Evolutionary conservation across 2,329 filamentous ascomycete species (phyloP).

Genomic region (Corynespora cassiicola): DNA sequence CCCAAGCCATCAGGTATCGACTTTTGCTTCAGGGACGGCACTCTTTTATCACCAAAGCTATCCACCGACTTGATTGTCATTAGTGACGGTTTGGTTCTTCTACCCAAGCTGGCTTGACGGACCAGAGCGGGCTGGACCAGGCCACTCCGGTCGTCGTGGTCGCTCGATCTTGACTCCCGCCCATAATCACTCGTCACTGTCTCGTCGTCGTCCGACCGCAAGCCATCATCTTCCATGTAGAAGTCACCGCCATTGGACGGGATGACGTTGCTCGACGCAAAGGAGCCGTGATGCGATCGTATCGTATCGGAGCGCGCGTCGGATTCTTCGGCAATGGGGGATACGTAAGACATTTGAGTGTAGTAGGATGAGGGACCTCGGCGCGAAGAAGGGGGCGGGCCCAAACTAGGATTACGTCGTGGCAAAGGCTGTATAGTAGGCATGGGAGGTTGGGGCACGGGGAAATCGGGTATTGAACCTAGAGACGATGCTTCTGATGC

Average conservation of each 20-base stretch:
- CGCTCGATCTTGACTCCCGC: conserved; percentile 33
- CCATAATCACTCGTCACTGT: conserved; percentile 41
- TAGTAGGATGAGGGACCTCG: conserved; percentile 58
- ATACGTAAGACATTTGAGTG: conserved; percentile 54
- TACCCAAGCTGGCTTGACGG: conserved; percentile 56
- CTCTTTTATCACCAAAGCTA: conserved; percentile 31
- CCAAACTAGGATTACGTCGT: conserved; percentile 50
- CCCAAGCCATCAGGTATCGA: conserved; percentile 14
- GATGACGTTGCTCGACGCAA: conserved; percentile 57
- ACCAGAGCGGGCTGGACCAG: conserved; percentile 46
- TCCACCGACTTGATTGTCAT: conserved; percentile 56
- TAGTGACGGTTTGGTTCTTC: conserved; percentile 54
- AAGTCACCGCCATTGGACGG: conserved; percentile 49
- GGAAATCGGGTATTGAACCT: conserved; percentile 51
- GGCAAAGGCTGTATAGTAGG: conserved; percentile 40
- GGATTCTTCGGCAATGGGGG: conserved; percentile 57
- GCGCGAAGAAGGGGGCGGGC: conserved; percentile 56
- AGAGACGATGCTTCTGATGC: conserved; percentile 48
- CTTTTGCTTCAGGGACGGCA: conserved; percentile 24
- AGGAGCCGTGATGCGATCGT: conserved; percentile 50
- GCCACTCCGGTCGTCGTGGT: conserved; percentile 43
- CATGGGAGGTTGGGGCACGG: conserved; percentile 43
- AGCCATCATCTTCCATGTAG: conserved; percentile 46
- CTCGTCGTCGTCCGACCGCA: conserved; percentile 47
- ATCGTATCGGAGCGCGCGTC: conserved; percentile 53